Evolutionary conservation across 179 eudicot species (phyloP).

Genomic region (Patellifolia procumbens): DNA sequence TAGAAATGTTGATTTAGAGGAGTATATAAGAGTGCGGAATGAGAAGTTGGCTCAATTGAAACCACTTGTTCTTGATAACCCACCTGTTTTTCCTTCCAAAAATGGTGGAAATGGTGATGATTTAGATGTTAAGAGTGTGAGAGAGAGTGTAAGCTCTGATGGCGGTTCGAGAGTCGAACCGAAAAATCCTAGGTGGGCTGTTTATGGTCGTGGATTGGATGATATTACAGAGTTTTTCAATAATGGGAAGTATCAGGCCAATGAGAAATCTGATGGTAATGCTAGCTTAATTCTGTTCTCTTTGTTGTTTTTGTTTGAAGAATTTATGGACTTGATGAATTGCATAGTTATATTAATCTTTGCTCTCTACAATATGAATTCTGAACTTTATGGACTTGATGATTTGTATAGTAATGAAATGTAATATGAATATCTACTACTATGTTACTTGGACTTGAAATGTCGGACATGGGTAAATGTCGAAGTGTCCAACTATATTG

Average conservation of each 20-base stretch:
- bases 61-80: constrained; percentile 70
- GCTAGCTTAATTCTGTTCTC: not conserved
- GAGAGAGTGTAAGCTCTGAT: constrained; percentile 11
- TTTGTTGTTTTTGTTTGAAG: not conserved
- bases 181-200: constrained; percentile 78
- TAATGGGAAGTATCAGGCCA: constrained; percentile 55
- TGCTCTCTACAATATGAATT: not conserved
- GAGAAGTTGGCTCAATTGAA: constrained; percentile 61
- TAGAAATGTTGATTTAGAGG: constrained; percentile 37
- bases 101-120: constrained; percentile 17
- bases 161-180: constrained; percentile 53
- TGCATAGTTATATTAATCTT: not conserved
- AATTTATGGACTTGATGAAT: not conserved
- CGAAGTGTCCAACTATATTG: no score
- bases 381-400: not conserved
- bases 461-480: no score
- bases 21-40: constrained; percentile 43
- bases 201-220: constrained; percentile 82
- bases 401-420: no score
- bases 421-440: no score
- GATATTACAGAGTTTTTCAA: constrained; percentile 74
- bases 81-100: constrained; percentile 17
- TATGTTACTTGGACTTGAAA: no score
- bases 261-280: constrained; percentile 30
- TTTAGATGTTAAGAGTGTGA: not conserved